Base-by-base conservation (phyloP, 1,284 basidiomycete genomes). In the Puccinia hordei region DNA sequence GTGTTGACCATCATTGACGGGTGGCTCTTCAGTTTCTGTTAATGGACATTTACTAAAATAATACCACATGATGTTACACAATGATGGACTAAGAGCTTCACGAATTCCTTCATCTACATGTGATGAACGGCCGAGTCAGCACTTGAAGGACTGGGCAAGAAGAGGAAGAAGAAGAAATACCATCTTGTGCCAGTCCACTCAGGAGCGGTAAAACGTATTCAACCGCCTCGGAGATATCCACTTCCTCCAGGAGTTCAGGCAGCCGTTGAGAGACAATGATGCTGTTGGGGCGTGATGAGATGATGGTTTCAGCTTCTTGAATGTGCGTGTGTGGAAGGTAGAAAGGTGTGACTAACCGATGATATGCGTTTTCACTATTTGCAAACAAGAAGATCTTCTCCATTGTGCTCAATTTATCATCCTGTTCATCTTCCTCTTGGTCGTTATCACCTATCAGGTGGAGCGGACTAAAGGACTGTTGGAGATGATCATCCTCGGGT, bases 11-110 rank as follows among this genome's bases (percentile, higher is more conserved):
- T 65, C 63, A 59, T 33, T 38, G 19, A 74, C 55, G 15, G 57
- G 38, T 13, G 46, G 46, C n/a, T 61, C 55, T 41, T 46, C 53
- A 33, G 55, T 59, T 27, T 69, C 51, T 35, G n/a, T 24, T 13
- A 79, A 33, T 5, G 51, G 49, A 71, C 76, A 79, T 61, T 61
- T 69, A 41, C 66, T 79, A 30, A 79, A 79, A 24, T 55, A 79
- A 46, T 79, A 79, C 76, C 76, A 79, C 76, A 79, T 79, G 55
- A 79, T 79, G 57, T 79, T 79, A 61, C 76, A 79, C 2, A 79
- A 38, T n/a, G 76, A 79, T 57, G 76, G 76, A 12, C 66, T 49
- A 63, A 79, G 65, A 46, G 68, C 76, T 72, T 79, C 76, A 41
- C 76, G 76, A 61, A 79, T 63, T 3, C 51, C 61, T 79, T 79